phyloP scores from a whole-genome alignment of 495 filamentous ascomycete genomes.

The Aspergillus olivimuriae region DNA sequence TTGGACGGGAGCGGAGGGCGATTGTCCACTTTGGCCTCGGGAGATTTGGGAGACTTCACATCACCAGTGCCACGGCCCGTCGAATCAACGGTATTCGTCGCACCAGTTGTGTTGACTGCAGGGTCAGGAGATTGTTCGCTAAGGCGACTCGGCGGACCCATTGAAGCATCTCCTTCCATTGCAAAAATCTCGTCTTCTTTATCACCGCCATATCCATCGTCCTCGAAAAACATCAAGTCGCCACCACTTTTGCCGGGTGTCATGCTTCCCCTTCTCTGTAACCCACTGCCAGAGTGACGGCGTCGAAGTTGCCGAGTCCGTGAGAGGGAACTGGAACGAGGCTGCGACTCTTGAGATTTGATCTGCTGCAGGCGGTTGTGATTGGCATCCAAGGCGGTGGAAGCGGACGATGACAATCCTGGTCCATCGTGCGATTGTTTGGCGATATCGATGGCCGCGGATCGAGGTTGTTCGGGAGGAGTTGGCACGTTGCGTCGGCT shows the following conservation, averaged over 20 bases:
- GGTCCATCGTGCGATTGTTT: slow-evolving; percentile 18
- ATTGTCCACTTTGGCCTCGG: slow-evolving; percentile 8
- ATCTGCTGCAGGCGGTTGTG: slow-evolving; percentile 30
- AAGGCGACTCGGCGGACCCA: slow-evolving; percentile 8
- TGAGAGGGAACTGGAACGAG: slow-evolving; percentile 29
- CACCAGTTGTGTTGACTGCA: slow-evolving; percentile 2
- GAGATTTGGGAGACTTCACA: not conserved
- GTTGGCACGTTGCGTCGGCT: slow-evolving; percentile 14
- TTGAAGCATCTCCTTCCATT: slow-evolving; percentile 55
- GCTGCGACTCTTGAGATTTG: slow-evolving; percentile 21
- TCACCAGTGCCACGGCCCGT: too few species aligned
- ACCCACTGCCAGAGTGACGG: slow-evolving; percentile 73
- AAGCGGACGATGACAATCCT: slow-evolving; percentile 38
- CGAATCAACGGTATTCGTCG: too few species aligned
- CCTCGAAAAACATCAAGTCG: slow-evolving; percentile 78
- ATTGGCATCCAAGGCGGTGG: slow-evolving; percentile 33
- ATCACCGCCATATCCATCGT: slow-evolving; percentile 78
- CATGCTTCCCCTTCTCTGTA: slow-evolving; percentile 63
- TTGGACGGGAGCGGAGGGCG: slow-evolving; percentile 51
- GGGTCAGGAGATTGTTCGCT: slow-evolving; percentile 3
- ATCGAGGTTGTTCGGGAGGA: slow-evolving; percentile 13
- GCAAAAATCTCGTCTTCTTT: slow-evolving; percentile 67
- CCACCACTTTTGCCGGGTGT: slow-evolving; percentile 51
- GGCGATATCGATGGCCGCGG: slow-evolving; percentile 28
- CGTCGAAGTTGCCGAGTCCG: slow-evolving; percentile 36